Evolutionary conservation across 2,329 filamentous ascomycete species (phyloP), one percentile per base, ranked within the genome.

Genomic region (Lomentospora prolificans): DNA sequence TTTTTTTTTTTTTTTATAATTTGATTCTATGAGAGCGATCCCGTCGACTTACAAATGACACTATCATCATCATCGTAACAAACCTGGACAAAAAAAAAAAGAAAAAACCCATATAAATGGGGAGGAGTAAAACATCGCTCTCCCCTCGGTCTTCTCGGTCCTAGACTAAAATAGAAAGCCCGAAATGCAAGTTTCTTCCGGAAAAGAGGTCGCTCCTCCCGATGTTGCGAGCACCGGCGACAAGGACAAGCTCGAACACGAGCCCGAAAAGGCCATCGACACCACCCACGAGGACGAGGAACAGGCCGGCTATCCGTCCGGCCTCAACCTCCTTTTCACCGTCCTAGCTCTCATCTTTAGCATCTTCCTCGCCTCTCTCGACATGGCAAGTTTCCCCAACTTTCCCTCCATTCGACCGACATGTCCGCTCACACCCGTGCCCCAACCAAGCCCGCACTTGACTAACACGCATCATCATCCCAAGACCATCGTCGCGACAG

Each of bases 401-500:
- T 8, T 55, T 44, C 4, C 27, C 33, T 25, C 3, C 3, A 51
- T 33, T 33, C 30, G n/a, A n/a, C n/a, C n/a, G n/a, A n/a, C n/a
- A n/a, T n/a, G n/a, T n/a, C n/a, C n/a, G n/a, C n/a, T n/a, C n/a
- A n/a, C n/a, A n/a, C n/a, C n/a, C n/a, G n/a, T n/a, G n/a, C n/a
- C n/a, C n/a, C n/a, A n/a, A n/a, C n/a, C n/a, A n/a, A n/a, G n/a
- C n/a, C n/a, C n/a, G n/a, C n/a, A n/a, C n/a, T 33, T 33, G 12
- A 33, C 30, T 33, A 6, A 7, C 30, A 12, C 12, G 30, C 12
- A 12, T 33, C 30, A 7, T 33, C 30, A 7, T 12, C 30, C 30
- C 30, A 6, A 77, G 73, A 80, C 77, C 12, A 81, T 81, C 56
- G 73, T 81, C n/a, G 76, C 76, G 3, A 80, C 77, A 0, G 78